Base-by-base conservation (phyloP, 805 yeast species). In the Candida methanosorbosa region DNA sequence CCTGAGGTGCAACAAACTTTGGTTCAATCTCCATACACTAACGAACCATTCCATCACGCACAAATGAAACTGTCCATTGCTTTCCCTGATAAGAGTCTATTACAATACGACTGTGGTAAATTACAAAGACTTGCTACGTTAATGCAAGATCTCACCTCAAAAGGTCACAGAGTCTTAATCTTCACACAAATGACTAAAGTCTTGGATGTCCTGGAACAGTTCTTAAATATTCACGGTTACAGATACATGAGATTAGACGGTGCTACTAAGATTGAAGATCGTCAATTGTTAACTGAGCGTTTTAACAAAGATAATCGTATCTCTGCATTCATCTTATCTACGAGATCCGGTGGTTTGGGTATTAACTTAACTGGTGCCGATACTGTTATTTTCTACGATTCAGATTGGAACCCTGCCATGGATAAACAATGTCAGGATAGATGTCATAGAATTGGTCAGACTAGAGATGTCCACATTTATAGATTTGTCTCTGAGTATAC, bases 361-460 rank as follows among this genome's bases (percentile, higher is more conserved):
- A 92, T 92, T 56, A 92, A 92, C 52, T 63, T 92, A 44, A 92
- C 98, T 0, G 99, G 97, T 52, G 99, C 99, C 0, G 99, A 92
- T 52, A 92, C 98, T 0, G 99, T 92, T 29, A 86, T 92, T 7
- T 94, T 92, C 61, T 92, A 94, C 56, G 99, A 92, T 59, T 86
- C 96, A 3, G 98, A 90, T 59, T 90, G 98, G 98, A 92, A 92
- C 54, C 99, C 99, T 2, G 95, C 97, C 1, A 92, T 92, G 97
- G 99, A 92, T 57, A 86, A 87, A 53, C 99, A 92, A 60, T 92
- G 98, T 62, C 98, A 92, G 59, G 99, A 92, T 61, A 78, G 99
- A 57, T 92, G 97, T 61, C 99, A 92, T 57, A 81, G 99, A 66
- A 92, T 92, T 56, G 99, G 99, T 6, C 99, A 92, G 57, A 86